Evolutionary conservation across 441 rosid genomes (phyloP), one percentile per base, ranked within the genome.

Genomic region (Bruguiera hainesii): DNA sequence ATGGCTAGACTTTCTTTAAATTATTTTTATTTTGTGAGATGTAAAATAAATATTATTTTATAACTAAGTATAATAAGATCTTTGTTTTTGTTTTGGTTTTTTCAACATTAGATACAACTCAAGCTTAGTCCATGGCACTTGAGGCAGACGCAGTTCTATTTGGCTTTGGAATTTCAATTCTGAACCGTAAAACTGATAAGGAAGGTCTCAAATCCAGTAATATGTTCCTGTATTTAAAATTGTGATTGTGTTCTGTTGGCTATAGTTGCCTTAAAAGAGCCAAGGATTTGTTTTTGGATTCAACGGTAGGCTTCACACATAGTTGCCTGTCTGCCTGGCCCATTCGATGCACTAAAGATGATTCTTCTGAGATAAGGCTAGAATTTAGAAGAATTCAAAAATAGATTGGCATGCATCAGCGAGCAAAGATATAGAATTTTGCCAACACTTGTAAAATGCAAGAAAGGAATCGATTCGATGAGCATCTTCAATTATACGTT

Each of bases 401-500:
- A 69, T 62, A 70, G 69, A 73, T 19, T 37, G 63, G 61, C 30
- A 61, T n/a, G 31, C 23, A 37, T 31, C 64, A 53, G 62, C 23
- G 35, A 37, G 67, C 61, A 56, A 48, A n/a, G 8, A 25, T 29
- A 19, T 55, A 68, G 76, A 62, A 71, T 65, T 73, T 60, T 48
- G n/a, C 21, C 56, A 46, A 51, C 63, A 70, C 55, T 58, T 65
- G 52, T 48, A 60, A 74, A 69, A 73, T 53, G 74, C 59, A 79
- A 73, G 70, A 73, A 75, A 73, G 73, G 60, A 63, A 65, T 51
- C 72, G 1, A 69, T 57, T 30, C 13, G 68, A 67, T 68, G 13
- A 73, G 82, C 82, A 70, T 77, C 74, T 79, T 75, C 77, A 28
- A 68, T 61, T 63, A 64, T 31, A 3, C 50, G 71, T 53, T 70